A percentile compares a stretch with the other conserved stretches of the same genome.
phyloP scores from a whole-genome alignment of 192 early-diverging fungal genomes.

The Thamnidium elegans region DNA sequence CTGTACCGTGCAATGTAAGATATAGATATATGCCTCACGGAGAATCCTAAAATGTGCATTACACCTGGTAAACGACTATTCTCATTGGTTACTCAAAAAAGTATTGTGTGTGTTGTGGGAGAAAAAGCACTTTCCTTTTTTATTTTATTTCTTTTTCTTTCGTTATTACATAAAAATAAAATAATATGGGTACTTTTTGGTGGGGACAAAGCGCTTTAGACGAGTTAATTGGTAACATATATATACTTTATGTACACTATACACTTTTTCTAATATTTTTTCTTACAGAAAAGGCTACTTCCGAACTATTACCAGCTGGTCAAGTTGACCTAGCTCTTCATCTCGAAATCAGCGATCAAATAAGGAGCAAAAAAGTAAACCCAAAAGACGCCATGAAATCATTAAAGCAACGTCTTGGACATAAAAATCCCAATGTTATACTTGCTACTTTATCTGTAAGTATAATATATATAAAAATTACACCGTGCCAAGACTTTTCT shows the following conservation, averaged over 20 bases:
- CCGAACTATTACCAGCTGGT: conserved; percentile 84
- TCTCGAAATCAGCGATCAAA: conserved; percentile 90
- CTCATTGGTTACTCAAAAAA: no score
- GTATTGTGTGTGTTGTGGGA: no score
- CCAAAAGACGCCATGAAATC: conserved; percentile 72
- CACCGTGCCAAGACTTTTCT: neutral
- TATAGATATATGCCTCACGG: no score
- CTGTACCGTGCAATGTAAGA: no score
- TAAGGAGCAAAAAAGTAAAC: conserved; percentile 79
- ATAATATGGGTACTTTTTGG: conserved; percentile 11
- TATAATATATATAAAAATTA: neutral
- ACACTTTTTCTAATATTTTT: neutral
- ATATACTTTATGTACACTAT: neutral
- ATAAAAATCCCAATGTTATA: conserved; percentile 93
- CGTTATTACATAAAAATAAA: neutral
- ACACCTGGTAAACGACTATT: no score
- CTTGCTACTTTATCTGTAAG: conserved; percentile 76
- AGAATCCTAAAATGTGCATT: no score
- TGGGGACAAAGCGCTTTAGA: conserved; percentile 13
- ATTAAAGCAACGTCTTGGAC: conserved; percentile 75
- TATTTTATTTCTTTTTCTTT: no score
- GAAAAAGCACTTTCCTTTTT: no score
- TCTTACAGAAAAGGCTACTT: conserved; percentile 71
- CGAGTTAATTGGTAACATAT: conserved; percentile 3
- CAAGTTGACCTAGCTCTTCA: conserved; percentile 77